Conservation (phyloP, 2,329 filamentous ascomycete species). For the Stemphylium lycopersici region DNA sequence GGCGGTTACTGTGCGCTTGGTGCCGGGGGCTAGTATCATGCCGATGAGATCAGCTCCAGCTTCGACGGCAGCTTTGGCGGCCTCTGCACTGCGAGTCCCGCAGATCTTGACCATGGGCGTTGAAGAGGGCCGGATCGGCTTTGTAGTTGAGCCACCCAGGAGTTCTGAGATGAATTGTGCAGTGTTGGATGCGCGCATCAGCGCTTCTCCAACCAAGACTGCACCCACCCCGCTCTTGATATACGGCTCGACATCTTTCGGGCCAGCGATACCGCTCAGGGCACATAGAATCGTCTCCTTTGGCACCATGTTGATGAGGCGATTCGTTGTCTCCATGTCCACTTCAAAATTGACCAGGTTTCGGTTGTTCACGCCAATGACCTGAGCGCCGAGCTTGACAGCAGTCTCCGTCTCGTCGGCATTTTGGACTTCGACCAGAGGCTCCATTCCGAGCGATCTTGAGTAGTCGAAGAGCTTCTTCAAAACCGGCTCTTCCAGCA, state of each 20-base stretch:
- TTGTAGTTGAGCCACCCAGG: constrained; percentile 63
- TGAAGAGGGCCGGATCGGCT: constrained; percentile 32
- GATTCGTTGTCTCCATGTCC: constrained; percentile 88
- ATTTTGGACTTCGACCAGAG: constrained; percentile 94
- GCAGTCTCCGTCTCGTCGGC: constrained; percentile 90
- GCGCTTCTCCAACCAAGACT: constrained; percentile 90
- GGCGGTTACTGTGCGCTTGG: constrained; percentile 78
- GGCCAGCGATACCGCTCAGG: constrained; percentile 88
- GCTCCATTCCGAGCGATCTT: constrained; percentile 91
- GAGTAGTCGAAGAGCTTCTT: constrained; percentile 87
- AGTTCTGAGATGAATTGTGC: constrained; percentile 82
- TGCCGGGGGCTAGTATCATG: constrained; percentile 85
- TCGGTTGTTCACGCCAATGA: constrained; percentile 96
- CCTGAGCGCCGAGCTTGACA: constrained; percentile 82
- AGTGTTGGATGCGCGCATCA: constrained; percentile 90
- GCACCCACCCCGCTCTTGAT: constrained; percentile 89
- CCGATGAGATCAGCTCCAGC: constrained; percentile 91
- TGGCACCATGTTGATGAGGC: constrained; percentile 84
- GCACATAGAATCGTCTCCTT: constrained; percentile 88
- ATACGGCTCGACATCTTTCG: constrained; percentile 87
- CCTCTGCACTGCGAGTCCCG: constrained; percentile 83
- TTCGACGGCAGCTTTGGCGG: constrained; percentile 78
- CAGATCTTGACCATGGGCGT: constrained; percentile 85
- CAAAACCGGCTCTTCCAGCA: constrained; percentile 80
- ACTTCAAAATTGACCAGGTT: constrained; percentile 97